phyloP scores from a whole-genome alignment of 176 grass and related monocot genomes.

The Cocos nucifera region DNA sequence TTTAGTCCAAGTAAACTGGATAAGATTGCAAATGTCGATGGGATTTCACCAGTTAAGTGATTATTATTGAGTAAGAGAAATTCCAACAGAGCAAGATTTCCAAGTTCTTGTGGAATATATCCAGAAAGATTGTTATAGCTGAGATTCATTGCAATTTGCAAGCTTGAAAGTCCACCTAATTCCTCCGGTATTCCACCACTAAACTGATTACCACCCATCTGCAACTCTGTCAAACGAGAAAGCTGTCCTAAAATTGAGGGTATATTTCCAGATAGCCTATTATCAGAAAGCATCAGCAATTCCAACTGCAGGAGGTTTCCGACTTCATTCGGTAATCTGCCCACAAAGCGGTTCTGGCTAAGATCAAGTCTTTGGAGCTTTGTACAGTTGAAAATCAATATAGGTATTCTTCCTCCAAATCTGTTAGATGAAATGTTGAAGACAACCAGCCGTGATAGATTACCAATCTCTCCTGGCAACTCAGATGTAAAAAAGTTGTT shows the following conservation, averaged over 20 bases:
- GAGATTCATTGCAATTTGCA: slow-evolving; percentile 97
- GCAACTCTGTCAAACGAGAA: slow-evolving; percentile 79
- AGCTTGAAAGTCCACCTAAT: slow-evolving; percentile 64
- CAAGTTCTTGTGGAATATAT: slow-evolving; percentile 77
- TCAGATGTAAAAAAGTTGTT: slow-evolving; percentile 86
- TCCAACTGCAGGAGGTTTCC: slow-evolving; percentile 76
- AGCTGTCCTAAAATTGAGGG: slow-evolving; percentile 71
- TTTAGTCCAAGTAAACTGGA: slow-evolving; percentile 85
- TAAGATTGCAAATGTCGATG: slow-evolving; percentile 78
- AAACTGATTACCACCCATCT: slow-evolving; percentile 88
- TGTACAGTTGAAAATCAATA: slow-evolving; percentile 82
- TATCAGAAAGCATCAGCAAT: slow-evolving; percentile 74
- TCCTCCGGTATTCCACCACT: slow-evolving; percentile 77
- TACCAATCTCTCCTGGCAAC: slow-evolving; percentile 70
- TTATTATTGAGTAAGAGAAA: slow-evolving; percentile 86
- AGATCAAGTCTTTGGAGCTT: slow-evolving; percentile 87
- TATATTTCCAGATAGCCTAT: slow-evolving; percentile 59
- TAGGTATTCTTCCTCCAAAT: slow-evolving; percentile 64
- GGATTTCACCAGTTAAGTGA: slow-evolving; percentile 76
- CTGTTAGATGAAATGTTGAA: slow-evolving; percentile 95
- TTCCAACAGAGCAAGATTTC: slow-evolving; percentile 72
- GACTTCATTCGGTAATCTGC: slow-evolving; percentile 66
- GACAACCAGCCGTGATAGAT: slow-evolving; percentile 65
- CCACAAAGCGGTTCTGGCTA: slow-evolving; percentile 80
- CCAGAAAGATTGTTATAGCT: slow-evolving; percentile 80